Percentiles rank a stretch among this genome's conserved stretches.
Evolutionary conservation across 1,284 basidiomycete genomes (phyloP).

Genomic region (Apiotrichum akiyoshidainum): DNA sequence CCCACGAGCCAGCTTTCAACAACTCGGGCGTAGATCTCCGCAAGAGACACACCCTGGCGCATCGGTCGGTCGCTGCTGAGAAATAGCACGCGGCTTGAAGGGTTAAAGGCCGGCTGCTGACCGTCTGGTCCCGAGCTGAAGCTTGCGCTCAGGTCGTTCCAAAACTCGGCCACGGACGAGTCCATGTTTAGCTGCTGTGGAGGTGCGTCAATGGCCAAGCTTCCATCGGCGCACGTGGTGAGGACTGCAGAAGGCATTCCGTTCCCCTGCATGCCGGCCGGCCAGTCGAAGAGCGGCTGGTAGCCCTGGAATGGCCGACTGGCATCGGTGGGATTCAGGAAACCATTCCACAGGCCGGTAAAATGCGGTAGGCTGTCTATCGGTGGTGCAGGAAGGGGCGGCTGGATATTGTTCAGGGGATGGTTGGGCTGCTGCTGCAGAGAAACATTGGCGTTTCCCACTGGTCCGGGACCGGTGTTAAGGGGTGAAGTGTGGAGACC

Average conservation of each 20-base stretch:
- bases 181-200: slow-evolving; percentile 5
- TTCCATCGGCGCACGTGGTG: slow-evolving; percentile 18
- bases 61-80: slow-evolving; percentile 21
- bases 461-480: no score
- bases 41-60: slow-evolving; percentile 31
- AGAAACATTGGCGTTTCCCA: no score
- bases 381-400: background rate
- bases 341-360: slow-evolving; percentile 5
- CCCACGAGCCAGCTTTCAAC: slow-evolving; percentile 35
- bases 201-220: slow-evolving; percentile 17
- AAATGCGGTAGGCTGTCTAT: background rate
- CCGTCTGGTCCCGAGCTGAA: background rate
- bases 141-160: slow-evolving; percentile 18
- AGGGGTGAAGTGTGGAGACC: background rate
- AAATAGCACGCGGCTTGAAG: slow-evolving; percentile 22
- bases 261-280: background rate
- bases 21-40: slow-evolving; percentile 32
- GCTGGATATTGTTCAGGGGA: background rate
- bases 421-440: background rate
- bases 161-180: slow-evolving; percentile 15
- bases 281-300: slow-evolving; percentile 12
- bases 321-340: background rate
- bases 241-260: slow-evolving; percentile 17
- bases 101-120: background rate
- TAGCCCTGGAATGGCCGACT: background rate